phyloP scores from a whole-genome alignment of 2,329 filamentous ascomycete genomes.

The Apiospora hydei region DNA sequence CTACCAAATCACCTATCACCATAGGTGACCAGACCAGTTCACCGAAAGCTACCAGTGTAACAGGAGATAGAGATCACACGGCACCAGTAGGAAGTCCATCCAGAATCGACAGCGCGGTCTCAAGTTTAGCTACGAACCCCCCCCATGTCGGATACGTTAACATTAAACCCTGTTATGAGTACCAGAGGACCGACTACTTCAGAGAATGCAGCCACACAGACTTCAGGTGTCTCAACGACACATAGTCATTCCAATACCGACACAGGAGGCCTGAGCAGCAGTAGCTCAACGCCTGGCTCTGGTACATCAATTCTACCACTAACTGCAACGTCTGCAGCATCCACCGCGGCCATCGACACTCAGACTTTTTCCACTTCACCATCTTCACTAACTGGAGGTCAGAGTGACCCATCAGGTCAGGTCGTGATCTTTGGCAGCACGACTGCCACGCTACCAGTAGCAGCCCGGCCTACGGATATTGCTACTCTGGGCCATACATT shows the following conservation, averaged over 20 bases:
- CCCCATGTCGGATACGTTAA: no score
- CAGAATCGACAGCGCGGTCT: not conserved
- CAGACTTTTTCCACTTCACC: not conserved
- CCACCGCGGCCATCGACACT: rapidly evolving
- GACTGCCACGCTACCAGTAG: not conserved
- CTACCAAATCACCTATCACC: no score
- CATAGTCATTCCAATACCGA: not conserved
- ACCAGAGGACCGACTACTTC: not conserved
- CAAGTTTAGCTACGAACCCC: no score
- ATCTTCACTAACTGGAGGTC: not conserved
- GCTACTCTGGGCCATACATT: not conserved
- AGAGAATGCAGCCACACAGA: not conserved
- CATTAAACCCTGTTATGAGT: not conserved
- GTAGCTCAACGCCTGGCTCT: not conserved
- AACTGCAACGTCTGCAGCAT: not conserved
- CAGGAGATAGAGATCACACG: not conserved
- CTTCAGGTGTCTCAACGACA: not conserved
- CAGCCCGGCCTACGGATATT: not conserved
- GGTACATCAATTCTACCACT: not conserved
- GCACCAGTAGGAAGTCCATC: not conserved
- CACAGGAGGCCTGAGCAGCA: not conserved
- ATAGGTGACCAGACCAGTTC: not conserved
- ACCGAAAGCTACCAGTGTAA: not conserved
- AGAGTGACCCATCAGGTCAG: not conserved
- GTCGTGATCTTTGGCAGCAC: not conserved